A percentile compares a stretch with the other conserved stretches of the same genome.
Evolutionary conservation across 1,284 basidiomycete genomes (phyloP).

Genomic region (Cryptococcus sp.): DNA sequence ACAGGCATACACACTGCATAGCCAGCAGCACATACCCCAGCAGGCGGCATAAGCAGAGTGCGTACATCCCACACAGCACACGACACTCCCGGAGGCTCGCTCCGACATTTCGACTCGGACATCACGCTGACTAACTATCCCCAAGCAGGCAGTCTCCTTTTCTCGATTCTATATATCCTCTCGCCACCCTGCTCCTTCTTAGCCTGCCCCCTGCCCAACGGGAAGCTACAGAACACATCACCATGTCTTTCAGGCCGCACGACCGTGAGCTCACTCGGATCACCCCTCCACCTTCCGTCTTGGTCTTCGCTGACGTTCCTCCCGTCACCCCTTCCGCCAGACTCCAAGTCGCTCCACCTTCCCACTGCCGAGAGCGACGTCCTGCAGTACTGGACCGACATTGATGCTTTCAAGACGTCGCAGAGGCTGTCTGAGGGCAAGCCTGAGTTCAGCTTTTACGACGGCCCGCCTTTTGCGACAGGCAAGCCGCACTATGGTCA

Average conservation of each 20-base stretch:
- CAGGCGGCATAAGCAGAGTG: too few relatives aligned
- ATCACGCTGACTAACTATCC: too few relatives aligned
- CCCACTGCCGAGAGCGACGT: constrained; percentile 91
- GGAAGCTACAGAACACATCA: not conserved
- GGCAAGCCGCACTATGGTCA: constrained; percentile 97
- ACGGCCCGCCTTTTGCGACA: constrained; percentile 96
- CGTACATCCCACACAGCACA: too few relatives aligned
- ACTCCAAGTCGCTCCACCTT: constrained; percentile 68
- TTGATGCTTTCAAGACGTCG: constrained; percentile 95
- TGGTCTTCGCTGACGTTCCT: constrained; percentile 2
- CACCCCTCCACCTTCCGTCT: constrained; percentile 8
- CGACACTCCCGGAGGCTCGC: too few relatives aligned
- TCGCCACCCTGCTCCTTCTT: not conserved
- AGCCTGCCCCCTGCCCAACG: not conserved
- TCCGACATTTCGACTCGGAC: too few relatives aligned
- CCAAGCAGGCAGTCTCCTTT: too few relatives aligned
- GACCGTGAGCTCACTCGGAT: constrained; percentile 58
- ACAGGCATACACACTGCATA: too few relatives aligned
- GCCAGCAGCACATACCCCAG: too few relatives aligned
- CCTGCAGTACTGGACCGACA: constrained; percentile 88
- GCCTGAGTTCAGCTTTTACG: constrained; percentile 90
- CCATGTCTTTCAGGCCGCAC: constrained; percentile 67
- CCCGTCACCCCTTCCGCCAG: constrained; percentile 15
- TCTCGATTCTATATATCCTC: not conserved
- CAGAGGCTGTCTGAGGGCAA: constrained; percentile 86